A percentile compares a stretch with the other conserved stretches of the same genome.
Evolutionary conservation across 345 rosid species (phyloP).

Genomic region (Aethionema arabicum): DNA sequence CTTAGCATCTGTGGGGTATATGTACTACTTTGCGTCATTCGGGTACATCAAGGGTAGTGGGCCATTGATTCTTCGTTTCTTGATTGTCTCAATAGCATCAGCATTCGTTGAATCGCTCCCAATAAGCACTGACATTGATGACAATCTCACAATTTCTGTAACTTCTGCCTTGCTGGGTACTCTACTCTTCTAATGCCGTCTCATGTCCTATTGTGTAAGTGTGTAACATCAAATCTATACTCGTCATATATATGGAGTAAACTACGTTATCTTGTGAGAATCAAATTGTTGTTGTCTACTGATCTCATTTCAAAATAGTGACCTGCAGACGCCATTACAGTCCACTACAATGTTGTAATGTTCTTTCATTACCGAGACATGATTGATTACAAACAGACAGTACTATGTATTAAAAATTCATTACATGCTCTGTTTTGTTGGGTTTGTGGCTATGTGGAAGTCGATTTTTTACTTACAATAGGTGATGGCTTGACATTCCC

Average conservation of each 20-base stretch:
- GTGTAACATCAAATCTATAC: slow-evolving; percentile 12
- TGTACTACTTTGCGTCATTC: slow-evolving; percentile 71
- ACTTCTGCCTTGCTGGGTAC: slow-evolving; percentile 61
- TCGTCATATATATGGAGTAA: not conserved
- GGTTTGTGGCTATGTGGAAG: slow-evolving; percentile 18
- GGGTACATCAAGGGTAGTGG: slow-evolving; percentile 53
- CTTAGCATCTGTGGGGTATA: slow-evolving; percentile 61
- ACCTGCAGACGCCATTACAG: slow-evolving; percentile 22
- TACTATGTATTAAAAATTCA: slow-evolving; percentile 16
- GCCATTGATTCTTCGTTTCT: slow-evolving; percentile 58
- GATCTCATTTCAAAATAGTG: slow-evolving; percentile 15
- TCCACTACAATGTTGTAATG: slow-evolving; percentile 29
- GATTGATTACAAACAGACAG: slow-evolving; percentile 11
- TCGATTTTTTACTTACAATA: slow-evolving; percentile 14
- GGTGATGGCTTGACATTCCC: slow-evolving; percentile 15
- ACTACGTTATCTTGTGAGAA: slow-evolving; percentile 13
- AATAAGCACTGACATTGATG: slow-evolving; percentile 73
- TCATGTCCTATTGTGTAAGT: not conserved
- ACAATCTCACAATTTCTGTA: slow-evolving; percentile 80
- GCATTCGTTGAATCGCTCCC: slow-evolving; percentile 85
- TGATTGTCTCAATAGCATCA: slow-evolving; percentile 65
- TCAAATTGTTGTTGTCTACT: not conserved
- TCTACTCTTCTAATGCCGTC: slow-evolving; percentile 41
- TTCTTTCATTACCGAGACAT: slow-evolving; percentile 20
- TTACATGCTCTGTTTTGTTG: slow-evolving; percentile 15